Evolutionary conservation across 495 filamentous ascomycete species (phyloP).

Genomic region (Aspergillus funiculosus): DNA sequence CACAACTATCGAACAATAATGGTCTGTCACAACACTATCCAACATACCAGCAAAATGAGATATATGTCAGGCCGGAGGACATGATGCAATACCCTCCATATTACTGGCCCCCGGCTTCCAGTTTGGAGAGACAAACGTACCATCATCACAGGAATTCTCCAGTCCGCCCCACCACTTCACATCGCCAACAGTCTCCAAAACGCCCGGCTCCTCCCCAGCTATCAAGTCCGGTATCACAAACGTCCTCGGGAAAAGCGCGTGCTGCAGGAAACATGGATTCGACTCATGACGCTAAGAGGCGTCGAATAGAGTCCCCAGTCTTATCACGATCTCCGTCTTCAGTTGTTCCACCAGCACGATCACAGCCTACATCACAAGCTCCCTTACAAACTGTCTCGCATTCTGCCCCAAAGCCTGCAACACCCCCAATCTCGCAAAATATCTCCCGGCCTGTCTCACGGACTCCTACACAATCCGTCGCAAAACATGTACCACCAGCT

Average conservation of each 20-base stretch:
- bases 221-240: neutral
- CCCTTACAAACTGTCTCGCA: neutral
- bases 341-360: neutral
- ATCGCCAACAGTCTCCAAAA: slow-evolving; percentile 4
- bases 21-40: slow-evolving; percentile 5
- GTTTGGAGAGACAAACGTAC: neutral
- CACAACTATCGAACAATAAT: neutral
- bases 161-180: neutral
- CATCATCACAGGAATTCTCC: neutral
- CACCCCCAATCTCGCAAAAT: neutral
- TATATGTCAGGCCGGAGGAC: slow-evolving; percentile 7
- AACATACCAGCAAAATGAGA: neutral
- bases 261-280: neutral
- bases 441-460: neutral
- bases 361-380: neutral
- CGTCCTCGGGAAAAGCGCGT: neutral
- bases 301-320: neutral
- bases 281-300: slow-evolving; percentile 5
- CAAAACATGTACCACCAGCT: neutral
- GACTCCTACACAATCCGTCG: neutral
- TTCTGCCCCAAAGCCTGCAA: neutral
- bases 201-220: neutral
- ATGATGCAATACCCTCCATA: slow-evolving; percentile 5
- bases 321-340: slow-evolving; percentile 1
- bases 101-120: neutral